Base-by-base conservation (phyloP, 305 asterid genomes). In the Solanum aculeatissimum region DNA sequence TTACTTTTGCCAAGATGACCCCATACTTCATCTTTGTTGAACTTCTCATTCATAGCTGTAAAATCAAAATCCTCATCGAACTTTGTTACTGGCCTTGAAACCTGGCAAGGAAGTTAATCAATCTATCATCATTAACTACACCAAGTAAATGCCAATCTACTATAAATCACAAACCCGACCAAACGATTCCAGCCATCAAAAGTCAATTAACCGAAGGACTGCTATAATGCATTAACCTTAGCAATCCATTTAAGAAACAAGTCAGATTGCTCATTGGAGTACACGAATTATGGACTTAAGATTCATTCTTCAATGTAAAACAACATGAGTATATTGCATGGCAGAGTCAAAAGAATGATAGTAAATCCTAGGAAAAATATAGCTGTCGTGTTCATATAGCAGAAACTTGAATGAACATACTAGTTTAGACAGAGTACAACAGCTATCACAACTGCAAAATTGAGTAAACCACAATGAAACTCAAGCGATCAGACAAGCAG, bases 11-110 rank as follows among this genome's bases (percentile, higher is more conserved):
- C 99, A 55, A 97, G 89, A 89, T 94, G 94, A 81, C 99, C 99
- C 99, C 99, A 97, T 1, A 97, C 99, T 89, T 95, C 98, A 49
- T 97, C 99, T 89, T 97, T 97, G 0, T 97, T 94, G 89, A 97
- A 97, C 87, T 95, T 96, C 85, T 96, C 99, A 91, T 96, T 96
- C 99, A 96, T 96, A 27, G 99, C 99, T 87, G 78, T 90, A 85
- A 96, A 96, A 88, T 96, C 99, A 86, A 96, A 96, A 80, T 96
- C 99, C 89, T 96, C 99, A 4, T 95, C 89, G 79, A 96, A 96
- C 83, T 88, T 92, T 25, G 93, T 89, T 83, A 89, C 87, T 12
- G 92, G 95, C 40, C 93, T 94, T 66, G 94, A 69, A 84, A 71
- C 83, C 99, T 96, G 92, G 84, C 29, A 53, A 77, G 47, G 65